phyloP scores from a whole-genome alignment of 2,329 filamentous ascomycete genomes.

The Monilinia polystroma region DNA sequence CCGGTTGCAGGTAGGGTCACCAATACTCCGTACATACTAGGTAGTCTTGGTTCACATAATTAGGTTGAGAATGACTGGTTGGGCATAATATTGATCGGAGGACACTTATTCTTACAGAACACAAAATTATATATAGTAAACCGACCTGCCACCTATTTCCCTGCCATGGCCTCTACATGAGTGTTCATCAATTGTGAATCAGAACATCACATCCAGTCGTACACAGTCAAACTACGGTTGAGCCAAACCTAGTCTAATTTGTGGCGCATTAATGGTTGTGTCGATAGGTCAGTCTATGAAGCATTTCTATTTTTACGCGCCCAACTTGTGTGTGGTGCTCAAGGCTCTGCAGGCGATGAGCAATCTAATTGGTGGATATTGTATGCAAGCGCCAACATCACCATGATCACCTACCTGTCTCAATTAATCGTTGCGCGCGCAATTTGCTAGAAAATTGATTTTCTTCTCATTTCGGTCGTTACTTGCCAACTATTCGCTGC shows the following conservation, averaged over 20 bases:
- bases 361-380: slow-evolving; percentile 14
- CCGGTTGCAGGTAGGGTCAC: not conserved
- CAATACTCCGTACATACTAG: not conserved
- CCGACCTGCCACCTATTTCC: slow-evolving; percentile 7
- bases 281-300: not conserved
- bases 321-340: slow-evolving; percentile 11
- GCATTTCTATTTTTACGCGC: slow-evolving; percentile 23
- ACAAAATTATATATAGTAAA: slow-evolving; percentile 6
- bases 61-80: not conserved
- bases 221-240: not conserved
- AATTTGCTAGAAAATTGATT: slow-evolving; percentile 14
- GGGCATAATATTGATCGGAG: not conserved
- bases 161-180: slow-evolving; percentile 4
- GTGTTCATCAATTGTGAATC: slow-evolving; percentile 7
- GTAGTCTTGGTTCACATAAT: not conserved
- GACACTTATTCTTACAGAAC: slow-evolving; percentile 10
- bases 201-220: slow-evolving; percentile 23
- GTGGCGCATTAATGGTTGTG: not conserved
- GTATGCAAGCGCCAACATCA: slow-evolving; percentile 21
- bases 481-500: slow-evolving; percentile 18
- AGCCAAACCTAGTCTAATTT: slow-evolving; percentile 15
- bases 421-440: slow-evolving; percentile 22
- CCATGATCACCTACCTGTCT: not conserved
- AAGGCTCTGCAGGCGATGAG: slow-evolving; percentile 18
- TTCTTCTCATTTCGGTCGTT: slow-evolving; percentile 1